Base-by-base conservation (phyloP, 1,284 basidiomycete genomes). In the Melampsora larici-populina region DNA sequence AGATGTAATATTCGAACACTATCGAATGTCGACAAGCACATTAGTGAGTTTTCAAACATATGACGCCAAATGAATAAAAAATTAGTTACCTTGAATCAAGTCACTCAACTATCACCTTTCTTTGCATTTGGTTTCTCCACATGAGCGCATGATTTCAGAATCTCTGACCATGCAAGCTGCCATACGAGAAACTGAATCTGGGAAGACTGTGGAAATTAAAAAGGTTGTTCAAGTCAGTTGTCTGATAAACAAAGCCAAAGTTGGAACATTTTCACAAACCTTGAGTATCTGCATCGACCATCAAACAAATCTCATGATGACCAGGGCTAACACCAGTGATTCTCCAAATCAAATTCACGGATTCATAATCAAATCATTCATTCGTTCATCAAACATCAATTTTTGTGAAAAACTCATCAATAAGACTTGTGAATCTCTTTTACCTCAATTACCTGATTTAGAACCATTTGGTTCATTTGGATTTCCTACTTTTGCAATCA, bases 1-100 rank as follows among this genome's bases (percentile, higher is more conserved):
- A 98, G 85, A 98, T 97, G 87, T 97, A 98, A 86, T 99, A 99
- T 85, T 98, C 96, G 84, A 98, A 98, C 92, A 85, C 84, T 82
- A 24, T 49, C 31, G 48, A 43, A 26, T 43, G 4, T 6, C 80
- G 21, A 21, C 17, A 49, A 11, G 78, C 75, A 79, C 66, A 5
- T 43, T 24, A 24, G 78, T 64, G 78, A 79, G 33, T 8, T 33
- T 29, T 21, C 48, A 21, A 49, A 49, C 21, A 49, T 49, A 49
- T 49, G 21, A 11, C 11, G 11, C 11, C 21, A 49, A 11, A 49
- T 49, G 21, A 11, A 13, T 1, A n/a, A 64, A 78, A 49, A 26
- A 31, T n/a, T 33, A 40, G 33, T 49, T 15, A 71, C 83, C 83
- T 79, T 86, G 85, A 68, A 86, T 86, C 85, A 86, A n/a, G 85